These are phyloP conservation scores for Lactarius sanguifluus DNA, from an alignment of 768 basidiomycete species.

Conservation along the genomic window DNA sequence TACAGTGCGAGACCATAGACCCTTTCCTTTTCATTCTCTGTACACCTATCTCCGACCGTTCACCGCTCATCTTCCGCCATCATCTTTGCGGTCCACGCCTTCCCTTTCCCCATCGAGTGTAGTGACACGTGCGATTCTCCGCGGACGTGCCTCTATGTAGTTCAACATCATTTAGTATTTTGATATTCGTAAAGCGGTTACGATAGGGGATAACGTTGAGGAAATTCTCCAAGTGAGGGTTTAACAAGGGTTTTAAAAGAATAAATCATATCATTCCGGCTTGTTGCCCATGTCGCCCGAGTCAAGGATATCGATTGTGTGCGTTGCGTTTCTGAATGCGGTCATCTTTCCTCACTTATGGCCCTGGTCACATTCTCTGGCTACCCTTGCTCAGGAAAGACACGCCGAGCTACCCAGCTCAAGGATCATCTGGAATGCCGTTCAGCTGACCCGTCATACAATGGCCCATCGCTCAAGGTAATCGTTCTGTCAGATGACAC, in stretches of 20 bases:
- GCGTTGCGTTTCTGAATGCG: neutral
- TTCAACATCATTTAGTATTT: no score
- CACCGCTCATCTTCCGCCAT: neutral
- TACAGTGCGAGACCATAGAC: no score
- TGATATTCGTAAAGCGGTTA: no score
- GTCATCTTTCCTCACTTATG: conserved; percentile 48
- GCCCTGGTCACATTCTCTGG: conserved; percentile 91
- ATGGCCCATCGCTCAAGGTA: conserved; percentile 49
- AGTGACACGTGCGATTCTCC: neutral
- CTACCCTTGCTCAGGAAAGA: conserved; percentile 87
- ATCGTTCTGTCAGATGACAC: conserved; percentile 70
- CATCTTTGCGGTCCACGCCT: neutral
- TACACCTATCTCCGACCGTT: neutral
- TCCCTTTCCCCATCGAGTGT: neutral
- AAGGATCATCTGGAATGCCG: conserved; percentile 52
- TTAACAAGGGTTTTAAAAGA: neutral
- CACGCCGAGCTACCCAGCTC: conserved; percentile 67
- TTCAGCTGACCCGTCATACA: conserved; percentile 49
- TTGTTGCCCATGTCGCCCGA: neutral
- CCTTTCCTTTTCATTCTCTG: no score
- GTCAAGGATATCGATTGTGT: neutral
- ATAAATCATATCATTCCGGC: neutral
- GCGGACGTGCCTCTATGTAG: neutral
- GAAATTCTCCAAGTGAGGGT: neutral
- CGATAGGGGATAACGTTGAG: neutral